Conservation (phyloP, 148 eudicot genomes). For the Arbutus unedo region DNA sequence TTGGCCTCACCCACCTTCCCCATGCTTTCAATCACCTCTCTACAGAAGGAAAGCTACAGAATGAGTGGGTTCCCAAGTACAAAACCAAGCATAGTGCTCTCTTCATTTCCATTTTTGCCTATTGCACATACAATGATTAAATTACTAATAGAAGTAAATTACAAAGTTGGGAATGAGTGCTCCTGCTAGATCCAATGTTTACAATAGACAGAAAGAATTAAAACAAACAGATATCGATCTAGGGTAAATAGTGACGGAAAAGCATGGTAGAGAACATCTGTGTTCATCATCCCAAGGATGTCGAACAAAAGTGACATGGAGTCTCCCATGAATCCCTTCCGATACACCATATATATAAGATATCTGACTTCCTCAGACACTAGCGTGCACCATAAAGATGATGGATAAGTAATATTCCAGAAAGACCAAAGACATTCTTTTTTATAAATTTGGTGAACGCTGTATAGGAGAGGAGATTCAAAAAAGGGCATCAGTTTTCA, state of each 20-base stretch:
- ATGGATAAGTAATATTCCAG: neutral
- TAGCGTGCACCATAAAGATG: slow-evolving; percentile 6
- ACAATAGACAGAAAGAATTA: neutral
- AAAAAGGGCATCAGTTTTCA: slow-evolving; percentile 9
- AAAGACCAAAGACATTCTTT: neutral
- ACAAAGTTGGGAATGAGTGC: slow-evolving; percentile 7
- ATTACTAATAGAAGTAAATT: slow-evolving; percentile 1
- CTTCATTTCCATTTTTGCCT: neutral
- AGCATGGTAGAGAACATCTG: neutral
- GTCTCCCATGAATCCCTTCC: neutral
- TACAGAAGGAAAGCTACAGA: slow-evolving; percentile 23
- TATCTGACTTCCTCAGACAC: neutral
- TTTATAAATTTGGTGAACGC: neutral
- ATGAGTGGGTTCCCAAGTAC: neutral
- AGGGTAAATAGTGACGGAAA: neutral
- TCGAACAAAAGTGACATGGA: neutral
- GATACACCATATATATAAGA: neutral
- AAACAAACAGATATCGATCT: neutral
- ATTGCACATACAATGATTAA: neutral
- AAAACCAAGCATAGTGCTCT: neutral
- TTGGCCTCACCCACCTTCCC: slow-evolving; percentile 68
- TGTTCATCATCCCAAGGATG: slow-evolving; percentile 6
- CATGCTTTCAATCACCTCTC: slow-evolving; percentile 86
- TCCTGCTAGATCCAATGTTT: slow-evolving; percentile 2
- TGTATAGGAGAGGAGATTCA: neutral